Evolutionary conservation across 257 asterid species (phyloP), one percentile per base, ranked within the genome.

Genomic region (Salvia splendens): DNA sequence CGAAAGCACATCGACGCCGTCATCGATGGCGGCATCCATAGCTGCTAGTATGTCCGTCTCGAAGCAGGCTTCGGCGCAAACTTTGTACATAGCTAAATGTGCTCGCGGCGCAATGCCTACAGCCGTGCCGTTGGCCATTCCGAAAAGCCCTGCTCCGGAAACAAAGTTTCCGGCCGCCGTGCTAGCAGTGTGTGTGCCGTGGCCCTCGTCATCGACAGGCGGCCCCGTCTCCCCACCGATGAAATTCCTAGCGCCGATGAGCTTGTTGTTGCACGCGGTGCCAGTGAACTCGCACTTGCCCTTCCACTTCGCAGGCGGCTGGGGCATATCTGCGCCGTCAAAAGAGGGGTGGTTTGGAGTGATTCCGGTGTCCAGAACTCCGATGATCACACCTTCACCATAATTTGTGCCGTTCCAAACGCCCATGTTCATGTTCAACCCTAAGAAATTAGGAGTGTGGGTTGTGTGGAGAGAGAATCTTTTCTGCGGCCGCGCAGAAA

Each of bases 231-330:
- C 2, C 14, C 42, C 67, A 0, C 60, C 48, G 24, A 74, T 67
- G 47, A 80, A 81, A 68, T 72, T 77, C 55, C 73, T 54, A 0
- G 82, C 85, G 16, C 85, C 85, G 12, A 78, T 78, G 16, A 75
- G 77, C 80, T 77, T 81, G 5, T 77, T 81, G 64, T 75, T 77
- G 11, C 82, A 80, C 0, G 35, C 49, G 3, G 48, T 36, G 14
- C 61, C 66, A 6, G 30, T 68, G 45, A 82, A 71, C 28, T 76
- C 78, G 3, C 80, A 78, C 24, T 45, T 71, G 10, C 82, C 87
- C 68, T 79, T 82, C 84, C 87, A 82, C 16, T 74, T 82, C 0
- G 77, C 55, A 1, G 84, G 87, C 0, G 87, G 87, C 16, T 81
- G 64, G 0, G 81, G 80, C 77, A 82, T 69, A 8, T 56, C 81